Evolutionary conservation across 2,329 filamentous ascomycete species (phyloP).

Genomic region (Dactylellina leptospora): DNA sequence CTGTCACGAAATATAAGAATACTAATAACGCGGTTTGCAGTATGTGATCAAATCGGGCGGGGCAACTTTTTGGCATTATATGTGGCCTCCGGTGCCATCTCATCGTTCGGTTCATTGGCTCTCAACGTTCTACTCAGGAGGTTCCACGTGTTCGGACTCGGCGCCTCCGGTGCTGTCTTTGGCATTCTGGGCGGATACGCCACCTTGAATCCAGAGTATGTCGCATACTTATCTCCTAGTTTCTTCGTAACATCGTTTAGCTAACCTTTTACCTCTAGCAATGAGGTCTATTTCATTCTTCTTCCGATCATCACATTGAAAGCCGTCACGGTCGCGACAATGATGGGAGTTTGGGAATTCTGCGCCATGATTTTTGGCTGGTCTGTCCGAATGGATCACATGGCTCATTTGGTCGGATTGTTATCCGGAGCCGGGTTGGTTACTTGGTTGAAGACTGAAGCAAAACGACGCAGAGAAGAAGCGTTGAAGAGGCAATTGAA

Average conservation of each 20-base stretch:
- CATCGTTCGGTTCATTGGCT: conserved; percentile 68
- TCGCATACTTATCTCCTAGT: too few relatives aligned
- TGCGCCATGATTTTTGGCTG: conserved; percentile 56
- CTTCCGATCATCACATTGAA: conserved; percentile 62
- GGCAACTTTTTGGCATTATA: conserved; percentile 75
- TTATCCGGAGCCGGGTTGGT: conserved; percentile 57
- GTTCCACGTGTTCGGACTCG: conserved; percentile 66
- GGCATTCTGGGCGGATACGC: conserved; percentile 70
- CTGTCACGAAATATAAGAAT: not conserved
- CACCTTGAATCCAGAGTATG: conserved; percentile 55
- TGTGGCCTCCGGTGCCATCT: conserved; percentile 68
- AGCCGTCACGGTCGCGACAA: conserved; percentile 66
- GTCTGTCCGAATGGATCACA: conserved; percentile 59
- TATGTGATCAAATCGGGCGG: conserved; percentile 76
- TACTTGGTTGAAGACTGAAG: conserved; percentile 54
- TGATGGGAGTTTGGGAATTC: conserved; percentile 65
- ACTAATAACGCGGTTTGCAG: conserved; percentile 16
- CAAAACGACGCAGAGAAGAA: conserved; percentile 53
- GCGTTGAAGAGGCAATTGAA: conserved; percentile 56
- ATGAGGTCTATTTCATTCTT: conserved; percentile 65
- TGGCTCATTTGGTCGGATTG: conserved; percentile 60
- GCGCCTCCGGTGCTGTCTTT: conserved; percentile 73
- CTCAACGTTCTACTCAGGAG: conserved; percentile 60
- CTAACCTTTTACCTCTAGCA: conserved; percentile 64
- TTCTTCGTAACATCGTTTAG: not conserved